A percentile compares a stretch with the other conserved stretches of the same genome.
phyloP scores from a whole-genome alignment of 1,284 basidiomycete species.

The Irpex lacteus region DNA sequence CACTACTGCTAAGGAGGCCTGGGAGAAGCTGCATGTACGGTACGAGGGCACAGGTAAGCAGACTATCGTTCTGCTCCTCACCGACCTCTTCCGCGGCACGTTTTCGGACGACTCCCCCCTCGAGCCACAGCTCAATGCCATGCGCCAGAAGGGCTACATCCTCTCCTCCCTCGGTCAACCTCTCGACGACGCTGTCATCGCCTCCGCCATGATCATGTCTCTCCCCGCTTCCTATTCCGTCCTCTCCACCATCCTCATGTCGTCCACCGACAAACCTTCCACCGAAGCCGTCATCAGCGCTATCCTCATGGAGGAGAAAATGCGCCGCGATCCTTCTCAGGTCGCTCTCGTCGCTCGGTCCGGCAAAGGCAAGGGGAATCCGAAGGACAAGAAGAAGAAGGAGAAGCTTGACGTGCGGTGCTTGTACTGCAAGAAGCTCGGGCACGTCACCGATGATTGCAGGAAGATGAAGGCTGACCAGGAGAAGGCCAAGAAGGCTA shows the following conservation, averaged over 20 bases:
- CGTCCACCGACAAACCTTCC: conserved; percentile 6
- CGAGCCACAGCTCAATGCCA: conserved; percentile 20
- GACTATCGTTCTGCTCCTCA: conserved; percentile 19
- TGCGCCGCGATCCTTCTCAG: background rate
- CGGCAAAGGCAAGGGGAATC: conserved; percentile 6
- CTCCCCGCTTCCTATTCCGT: conserved; percentile 20
- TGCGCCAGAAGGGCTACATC: conserved; percentile 16
- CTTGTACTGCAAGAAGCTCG: conserved; percentile 16
- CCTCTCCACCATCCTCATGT: conserved; percentile 20
- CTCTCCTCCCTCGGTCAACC: conserved; percentile 13
- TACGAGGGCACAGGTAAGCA: conserved; percentile 22
- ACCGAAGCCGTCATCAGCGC: conserved; percentile 13
- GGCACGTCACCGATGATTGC: conserved; percentile 18
- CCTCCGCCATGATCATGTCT: conserved; percentile 19
- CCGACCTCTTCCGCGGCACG: conserved; percentile 19
- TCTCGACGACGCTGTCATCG: conserved; percentile 15
- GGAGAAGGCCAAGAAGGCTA: conserved; percentile 7
- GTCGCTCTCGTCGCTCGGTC: conserved; percentile 2
- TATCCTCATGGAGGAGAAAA: conserved; percentile 16
- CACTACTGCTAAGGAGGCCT: conserved; percentile 9
- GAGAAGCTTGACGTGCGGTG: conserved; percentile 10
- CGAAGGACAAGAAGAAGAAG: conserved; percentile 10
- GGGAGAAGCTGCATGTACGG: conserved; percentile 13
- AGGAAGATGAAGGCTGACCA: conserved; percentile 18
- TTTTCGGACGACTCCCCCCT: conserved; percentile 17